These are phyloP conservation scores for Acanthamoeba pearcei DNA, from an alignment of 208 protist genomes.

Conservation along the genomic window DNA sequence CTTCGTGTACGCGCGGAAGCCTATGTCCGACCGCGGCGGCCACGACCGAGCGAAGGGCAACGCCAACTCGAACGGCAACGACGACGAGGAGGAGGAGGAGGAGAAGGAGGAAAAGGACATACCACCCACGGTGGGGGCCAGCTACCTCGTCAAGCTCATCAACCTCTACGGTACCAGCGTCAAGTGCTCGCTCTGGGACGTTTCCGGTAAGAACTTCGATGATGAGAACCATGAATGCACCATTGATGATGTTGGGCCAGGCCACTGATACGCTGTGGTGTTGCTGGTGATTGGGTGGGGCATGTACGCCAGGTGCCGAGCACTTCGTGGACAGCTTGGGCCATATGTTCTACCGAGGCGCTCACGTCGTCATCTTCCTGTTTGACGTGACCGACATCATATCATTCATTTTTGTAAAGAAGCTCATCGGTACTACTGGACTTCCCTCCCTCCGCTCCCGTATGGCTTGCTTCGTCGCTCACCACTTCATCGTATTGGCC, in stretches of 20 bases:
- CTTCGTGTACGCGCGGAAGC: slow-evolving; percentile 46
- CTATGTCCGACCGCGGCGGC: not conserved
- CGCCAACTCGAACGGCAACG: not conserved
- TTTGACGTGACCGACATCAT: slow-evolving; percentile 55
- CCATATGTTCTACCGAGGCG: slow-evolving; percentile 41
- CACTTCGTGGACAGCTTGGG: slow-evolving; percentile 46
- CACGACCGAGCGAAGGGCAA: not conserved
- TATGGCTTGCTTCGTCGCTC: not conserved
- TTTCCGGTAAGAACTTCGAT: not conserved
- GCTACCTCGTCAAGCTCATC: slow-evolving; percentile 56
- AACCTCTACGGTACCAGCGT: slow-evolving; percentile 59
- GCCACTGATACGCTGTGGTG: no score
- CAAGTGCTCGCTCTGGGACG: slow-evolving; percentile 52
- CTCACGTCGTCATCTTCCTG: slow-evolving; percentile 40
- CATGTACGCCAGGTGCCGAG: not conserved
- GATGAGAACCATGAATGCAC: no score
- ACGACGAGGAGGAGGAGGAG: no score
- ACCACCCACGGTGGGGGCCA: slow-evolving; percentile 10
- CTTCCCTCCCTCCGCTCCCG: not conserved
- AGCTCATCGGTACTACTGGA: slow-evolving; percentile 48
- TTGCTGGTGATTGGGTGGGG: not conserved
- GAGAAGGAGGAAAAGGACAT: not conserved
- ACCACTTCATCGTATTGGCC: no score
- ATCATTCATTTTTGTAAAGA: slow-evolving; percentile 57
- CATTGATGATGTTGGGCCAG: not conserved